Evolutionary conservation across 768 basidiomycete species (phyloP).

Genomic region (Pisolithus orientalis): DNA sequence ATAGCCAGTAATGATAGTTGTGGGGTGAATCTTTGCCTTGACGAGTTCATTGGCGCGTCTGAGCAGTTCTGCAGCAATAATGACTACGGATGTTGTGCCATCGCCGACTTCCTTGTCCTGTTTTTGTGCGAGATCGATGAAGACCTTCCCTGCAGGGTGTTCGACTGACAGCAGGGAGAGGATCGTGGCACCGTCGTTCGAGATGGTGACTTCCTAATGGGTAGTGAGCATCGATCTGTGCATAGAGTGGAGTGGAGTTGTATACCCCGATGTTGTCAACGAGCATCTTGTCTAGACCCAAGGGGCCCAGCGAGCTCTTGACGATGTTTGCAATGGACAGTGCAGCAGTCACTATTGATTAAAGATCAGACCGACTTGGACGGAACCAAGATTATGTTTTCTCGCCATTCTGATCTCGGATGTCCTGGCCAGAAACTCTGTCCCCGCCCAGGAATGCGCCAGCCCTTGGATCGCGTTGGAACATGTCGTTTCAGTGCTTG

Average conservation of each 20-base stretch:
- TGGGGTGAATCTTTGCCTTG: constrained; percentile 97
- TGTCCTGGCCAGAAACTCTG: constrained; percentile 90
- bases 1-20: constrained; percentile 98
- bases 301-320: constrained; percentile 91
- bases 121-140: constrained; percentile 97
- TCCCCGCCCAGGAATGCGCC: constrained; percentile 94
- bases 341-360: constrained; percentile 76
- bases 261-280: constrained; percentile 95
- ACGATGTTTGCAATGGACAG: constrained; percentile 96
- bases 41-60: constrained; percentile 97
- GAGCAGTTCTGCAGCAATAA: constrained; percentile 94
- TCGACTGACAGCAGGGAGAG: constrained; percentile 89
- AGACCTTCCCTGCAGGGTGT: constrained; percentile 94
- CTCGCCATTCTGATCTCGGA: constrained; percentile 93
- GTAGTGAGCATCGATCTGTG: constrained; percentile 7
- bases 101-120: constrained; percentile 99
- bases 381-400: neutral
- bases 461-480: constrained; percentile 86
- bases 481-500: constrained; percentile 40
- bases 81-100: constrained; percentile 97
- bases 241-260: constrained; percentile 6
- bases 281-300: constrained; percentile 95
- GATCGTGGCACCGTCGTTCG: constrained; percentile 99
- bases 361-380: neutral
- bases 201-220: constrained; percentile 93